phyloP scores from a whole-genome alignment of 371 early-diverging fungal species.

The Mortierella sp. region DNA sequence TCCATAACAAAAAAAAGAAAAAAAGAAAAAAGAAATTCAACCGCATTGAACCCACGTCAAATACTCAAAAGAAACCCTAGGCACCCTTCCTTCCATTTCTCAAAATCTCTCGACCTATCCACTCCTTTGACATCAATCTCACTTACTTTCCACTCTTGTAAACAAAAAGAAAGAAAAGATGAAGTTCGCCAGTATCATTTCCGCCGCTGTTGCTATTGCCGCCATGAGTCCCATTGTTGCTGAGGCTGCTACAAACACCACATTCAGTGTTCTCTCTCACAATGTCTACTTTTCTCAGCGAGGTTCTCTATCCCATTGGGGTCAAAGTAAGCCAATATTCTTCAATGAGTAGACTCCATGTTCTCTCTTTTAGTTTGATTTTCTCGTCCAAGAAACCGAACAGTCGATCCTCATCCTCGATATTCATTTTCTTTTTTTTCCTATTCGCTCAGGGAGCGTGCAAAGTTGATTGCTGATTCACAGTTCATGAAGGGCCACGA shows the following conservation, averaged over 20 bases:
- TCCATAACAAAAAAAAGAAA: too few relatives aligned
- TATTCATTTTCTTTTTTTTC: background rate
- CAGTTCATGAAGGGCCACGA: conserved; percentile 44
- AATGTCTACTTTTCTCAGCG: conserved; percentile 40
- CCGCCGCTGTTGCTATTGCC: conserved; percentile 11
- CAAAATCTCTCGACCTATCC: too few relatives aligned
- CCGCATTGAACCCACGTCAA: too few relatives aligned
- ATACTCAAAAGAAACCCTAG: too few relatives aligned
- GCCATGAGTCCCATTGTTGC: conserved; percentile 16
- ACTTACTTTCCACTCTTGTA: too few relatives aligned
- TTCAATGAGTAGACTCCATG: too few relatives aligned
- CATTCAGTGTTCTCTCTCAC: conserved; percentile 37
- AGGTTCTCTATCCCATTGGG: conserved; percentile 46
- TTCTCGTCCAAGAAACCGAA: too few relatives aligned
- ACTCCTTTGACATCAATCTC: too few relatives aligned
- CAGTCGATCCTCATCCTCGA: background rate
- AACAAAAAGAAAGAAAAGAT: too few relatives aligned
- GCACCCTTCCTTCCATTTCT: too few relatives aligned
- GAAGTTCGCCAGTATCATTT: conserved; percentile 30
- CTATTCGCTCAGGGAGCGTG: conserved; percentile 16
- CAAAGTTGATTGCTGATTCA: conserved; percentile 23
- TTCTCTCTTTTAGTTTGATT: too few relatives aligned
- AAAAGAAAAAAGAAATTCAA: too few relatives aligned
- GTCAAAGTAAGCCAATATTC: conserved; percentile 28
- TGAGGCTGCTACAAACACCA: conserved; percentile 22